Evolutionary conservation across 192 early-diverging fungal species (phyloP), one percentile per base, ranked within the genome.

Genomic region (Blastocladiella britannica): DNA sequence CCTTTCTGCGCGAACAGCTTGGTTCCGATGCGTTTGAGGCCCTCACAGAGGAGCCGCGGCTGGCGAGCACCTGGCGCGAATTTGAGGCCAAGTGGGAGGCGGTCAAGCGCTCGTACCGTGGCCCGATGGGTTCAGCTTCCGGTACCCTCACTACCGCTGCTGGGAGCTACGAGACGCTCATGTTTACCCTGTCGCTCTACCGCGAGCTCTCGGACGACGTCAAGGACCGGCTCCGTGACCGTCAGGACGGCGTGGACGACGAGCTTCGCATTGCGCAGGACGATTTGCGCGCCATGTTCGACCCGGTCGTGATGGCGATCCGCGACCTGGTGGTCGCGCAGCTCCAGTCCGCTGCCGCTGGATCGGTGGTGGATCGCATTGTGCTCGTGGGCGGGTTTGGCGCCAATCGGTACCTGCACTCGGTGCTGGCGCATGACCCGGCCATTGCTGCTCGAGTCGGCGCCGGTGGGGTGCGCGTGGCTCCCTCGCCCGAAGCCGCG

Each of bases 321-420:
- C 15, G 52, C 20, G 30, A 12, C 24, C 52, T 57, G 56, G 56
- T 57, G 15, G 56, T 25, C 15, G 56, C 52, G 24, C 56, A 57
- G 51, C 6, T 57, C 12, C 25, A n/a, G 18, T 15, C 15, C 25
- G 56, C 27, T 1, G 51, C 52, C 18, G 54, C 54, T 23, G 22
- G 9, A 20, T 15, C 56, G 12, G 54, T 28, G 18, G 56, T 57
- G 20, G 56, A 57, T 29, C 51, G 22, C 18, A 25, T 57, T 8
- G 52, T 57, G 20, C 23, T 57, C 22, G 56, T 57, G 51, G 56
- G 56, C 29, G 56, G 56, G 56, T 57, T 57, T 29, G 24, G 56
- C 18, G 15, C 56, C 43, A 57, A 57, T 23, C 56, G 27, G 37
- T 57, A 57, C 30, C 56, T 57, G 56, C 26, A 28, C 15, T 18